A percentile compares a stretch with the other conserved stretches of the same genome.
phyloP scores from a whole-genome alignment of 306 rosid species.

The Medicago truncatula region MtrunA17r5.0-ANR NC_053042.1:30855501-30856000 shows the following conservation, averaged over 20 bases:
- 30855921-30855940: too few species aligned
- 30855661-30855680: constrained; percentile 61
- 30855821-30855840: too few species aligned
- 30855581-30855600: constrained; percentile 49
- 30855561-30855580: constrained; percentile 34
- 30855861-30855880: too few species aligned
- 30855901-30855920: too few species aligned
- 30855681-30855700: constrained; percentile 75
- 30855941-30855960: too few species aligned
- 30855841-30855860: too few species aligned
- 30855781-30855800: constrained; percentile 20
- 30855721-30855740: constrained; percentile 85
- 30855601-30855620: constrained; percentile 89
- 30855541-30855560: background rate
- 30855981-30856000: constrained; percentile 6
- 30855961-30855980: background rate
- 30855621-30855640: constrained; percentile 88
- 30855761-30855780: constrained; percentile 29
- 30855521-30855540: background rate
- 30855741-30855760: constrained; percentile 80
- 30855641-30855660: constrained; percentile 64
- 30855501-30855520: background rate
- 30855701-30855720: constrained; percentile 79
- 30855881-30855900: too few species aligned
- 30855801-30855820: background rate